Evolutionary conservation across 2,329 filamentous ascomycete species (phyloP).

Genomic region (Westerdykella ornata): DNA sequence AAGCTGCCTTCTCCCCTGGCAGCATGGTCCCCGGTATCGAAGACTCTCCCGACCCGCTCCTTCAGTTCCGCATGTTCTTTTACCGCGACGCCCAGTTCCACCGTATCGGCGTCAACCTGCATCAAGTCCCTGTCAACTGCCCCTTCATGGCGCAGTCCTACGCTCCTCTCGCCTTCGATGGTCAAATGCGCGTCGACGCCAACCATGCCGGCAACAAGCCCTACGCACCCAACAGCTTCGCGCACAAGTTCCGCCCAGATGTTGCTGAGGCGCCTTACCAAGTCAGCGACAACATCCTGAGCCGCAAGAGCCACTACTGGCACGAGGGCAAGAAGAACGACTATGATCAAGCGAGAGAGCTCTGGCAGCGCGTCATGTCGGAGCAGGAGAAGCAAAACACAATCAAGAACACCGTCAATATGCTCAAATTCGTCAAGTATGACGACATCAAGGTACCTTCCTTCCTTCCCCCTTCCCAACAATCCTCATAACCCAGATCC

Average conservation of each 20-base stretch:
- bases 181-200: conserved; percentile 44
- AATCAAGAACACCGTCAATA: conserved; percentile 45
- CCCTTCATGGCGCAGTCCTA: conserved; percentile 46
- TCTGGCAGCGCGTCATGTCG: conserved; percentile 47
- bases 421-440: conserved; percentile 41
- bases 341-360: conserved; percentile 47
- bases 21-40: conserved; percentile 49
- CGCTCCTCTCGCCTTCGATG: conserved; percentile 46
- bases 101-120: conserved; percentile 48
- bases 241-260: conserved; percentile 48
- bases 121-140: conserved; percentile 45
- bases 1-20: conserved; percentile 48
- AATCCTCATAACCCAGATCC: not conserved
- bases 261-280: conserved; percentile 46
- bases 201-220: conserved; percentile 46
- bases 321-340: conserved; percentile 50
- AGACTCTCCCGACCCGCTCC: conserved; percentile 43
- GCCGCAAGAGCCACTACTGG: conserved; percentile 50
- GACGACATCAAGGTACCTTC: conserved; percentile 38
- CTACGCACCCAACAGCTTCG: conserved; percentile 49
- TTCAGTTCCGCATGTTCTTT: conserved; percentile 48
- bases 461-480: not conserved
- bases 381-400: conserved; percentile 41
- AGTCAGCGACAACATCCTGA: conserved; percentile 46
- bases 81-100: conserved; percentile 49